Evolutionary conservation across 257 asterid genomes (phyloP).

Genomic region (Galeopsis tetrahit): DNA sequence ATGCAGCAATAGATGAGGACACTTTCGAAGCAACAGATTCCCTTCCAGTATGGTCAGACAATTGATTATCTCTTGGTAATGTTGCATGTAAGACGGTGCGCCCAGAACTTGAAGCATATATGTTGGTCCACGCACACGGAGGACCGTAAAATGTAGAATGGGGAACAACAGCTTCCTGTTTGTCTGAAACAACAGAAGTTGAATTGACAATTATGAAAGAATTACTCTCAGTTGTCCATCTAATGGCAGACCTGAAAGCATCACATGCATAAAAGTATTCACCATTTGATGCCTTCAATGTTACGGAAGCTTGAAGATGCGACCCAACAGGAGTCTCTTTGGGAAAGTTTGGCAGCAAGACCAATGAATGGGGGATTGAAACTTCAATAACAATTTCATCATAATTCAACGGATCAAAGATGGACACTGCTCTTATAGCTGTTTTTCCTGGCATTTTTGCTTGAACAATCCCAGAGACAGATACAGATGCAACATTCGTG

Average conservation of each 20-base stretch:
- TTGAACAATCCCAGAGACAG: slow-evolving; percentile 80
- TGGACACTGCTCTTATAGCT: slow-evolving; percentile 71
- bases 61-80: slow-evolving; percentile 61
- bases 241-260: slow-evolving; percentile 69
- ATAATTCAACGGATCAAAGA: slow-evolving; percentile 73
- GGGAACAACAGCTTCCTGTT: slow-evolving; percentile 43
- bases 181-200: slow-evolving; percentile 44
- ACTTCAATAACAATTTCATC: slow-evolving; percentile 79
- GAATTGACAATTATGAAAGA: slow-evolving; percentile 64
- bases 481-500: slow-evolving; percentile 69
- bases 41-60: slow-evolving; percentile 51
- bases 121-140: slow-evolving; percentile 76
- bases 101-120: slow-evolving; percentile 71
- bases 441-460: slow-evolving; percentile 86
- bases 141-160: slow-evolving; percentile 50
- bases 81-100: slow-evolving; percentile 73
- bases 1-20: slow-evolving; percentile 71
- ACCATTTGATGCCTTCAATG: slow-evolving; percentile 70
- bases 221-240: slow-evolving; percentile 78
- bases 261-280: slow-evolving; percentile 71
- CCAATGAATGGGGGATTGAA: slow-evolving; percentile 70
- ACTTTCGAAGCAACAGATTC: slow-evolving; percentile 63
- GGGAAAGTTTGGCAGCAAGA: slow-evolving; percentile 73
- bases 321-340: slow-evolving; percentile 79
- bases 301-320: slow-evolving; percentile 69